Percentiles rank a stretch among this genome's conserved stretches.
Conservation (phyloP, 345 rosid species). For the Boechera retrofracta region DNA sequence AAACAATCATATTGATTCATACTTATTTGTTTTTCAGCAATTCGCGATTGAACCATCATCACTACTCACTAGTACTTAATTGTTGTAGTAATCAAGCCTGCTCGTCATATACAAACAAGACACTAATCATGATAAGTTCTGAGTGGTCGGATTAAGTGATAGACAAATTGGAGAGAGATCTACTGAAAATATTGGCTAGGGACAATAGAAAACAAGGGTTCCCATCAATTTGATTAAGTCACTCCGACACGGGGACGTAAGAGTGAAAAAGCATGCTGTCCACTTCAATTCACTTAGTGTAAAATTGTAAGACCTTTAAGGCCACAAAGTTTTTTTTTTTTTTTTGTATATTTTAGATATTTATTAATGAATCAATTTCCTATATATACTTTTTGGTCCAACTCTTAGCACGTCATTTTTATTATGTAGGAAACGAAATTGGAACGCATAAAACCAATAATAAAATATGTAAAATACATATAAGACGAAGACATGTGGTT, state of each 20-base stretch:
- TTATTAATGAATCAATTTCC: neutral
- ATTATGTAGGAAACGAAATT: neutral
- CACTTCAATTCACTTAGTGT: neutral
- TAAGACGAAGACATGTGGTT: neutral
- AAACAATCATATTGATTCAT: neutral
- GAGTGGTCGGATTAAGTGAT: constrained; percentile 9
- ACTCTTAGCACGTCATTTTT: neutral
- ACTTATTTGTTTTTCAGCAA: neutral
- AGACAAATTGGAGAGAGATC: neutral
- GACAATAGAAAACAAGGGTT: constrained; percentile 9
- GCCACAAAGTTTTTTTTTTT: neutral
- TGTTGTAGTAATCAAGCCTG: neutral
- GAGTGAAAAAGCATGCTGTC: constrained; percentile 2
- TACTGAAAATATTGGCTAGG: neutral
- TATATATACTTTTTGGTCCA: neutral
- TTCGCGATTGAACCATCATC: neutral
- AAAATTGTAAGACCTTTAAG: constrained; percentile 17
- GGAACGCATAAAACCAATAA: neutral
- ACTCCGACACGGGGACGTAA: constrained; percentile 8
- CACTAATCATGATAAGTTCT: constrained; percentile 6
- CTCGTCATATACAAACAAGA: constrained; percentile 11
- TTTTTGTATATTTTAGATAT: neutral
- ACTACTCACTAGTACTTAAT: constrained; percentile 17
- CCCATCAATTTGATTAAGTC: constrained; percentile 5
- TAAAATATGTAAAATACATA: neutral